Conservation (phyloP, 1,284 basidiomycete genomes). For the Cryptococcus sp. region DNA sequence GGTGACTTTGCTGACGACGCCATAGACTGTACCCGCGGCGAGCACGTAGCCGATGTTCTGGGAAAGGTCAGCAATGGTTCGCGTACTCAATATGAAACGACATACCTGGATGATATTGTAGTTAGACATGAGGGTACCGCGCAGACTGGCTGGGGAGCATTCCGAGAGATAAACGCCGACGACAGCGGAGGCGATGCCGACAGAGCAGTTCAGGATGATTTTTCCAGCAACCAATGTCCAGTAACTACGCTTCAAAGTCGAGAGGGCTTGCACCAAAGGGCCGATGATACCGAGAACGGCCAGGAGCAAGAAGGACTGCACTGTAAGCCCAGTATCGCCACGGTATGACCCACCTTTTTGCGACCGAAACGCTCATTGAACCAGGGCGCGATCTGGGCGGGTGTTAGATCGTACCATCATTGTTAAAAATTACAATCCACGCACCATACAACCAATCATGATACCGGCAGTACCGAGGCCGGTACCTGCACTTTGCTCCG, state of each 20-base stretch:
- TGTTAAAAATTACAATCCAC: too few species aligned
- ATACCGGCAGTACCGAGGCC: constrained; percentile 23
- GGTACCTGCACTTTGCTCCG: constrained; percentile 14
- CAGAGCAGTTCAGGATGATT: constrained; percentile 24
- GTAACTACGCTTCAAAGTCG: constrained; percentile 15
- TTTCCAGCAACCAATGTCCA: constrained; percentile 26
- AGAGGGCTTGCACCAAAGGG: constrained; percentile 15
- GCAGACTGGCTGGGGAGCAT: constrained; percentile 18
- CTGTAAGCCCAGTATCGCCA: not conserved
- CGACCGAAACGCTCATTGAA: constrained; percentile 21
- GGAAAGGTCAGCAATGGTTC: constrained; percentile 1
- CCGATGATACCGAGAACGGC: constrained; percentile 20
- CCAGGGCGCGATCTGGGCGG: constrained; percentile 7
- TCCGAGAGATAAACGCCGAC: constrained; percentile 27
- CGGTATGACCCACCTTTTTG: constrained; percentile 5
- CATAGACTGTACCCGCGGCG: constrained; percentile 15
- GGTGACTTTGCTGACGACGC: constrained; percentile 9
- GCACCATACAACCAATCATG: constrained; percentile 22
- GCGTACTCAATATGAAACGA: not conserved
- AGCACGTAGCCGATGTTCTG: not conserved
- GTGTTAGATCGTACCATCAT: not conserved
- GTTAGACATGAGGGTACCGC: constrained; percentile 23
- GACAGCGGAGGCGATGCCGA: constrained; percentile 26
- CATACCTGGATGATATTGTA: constrained; percentile 19
- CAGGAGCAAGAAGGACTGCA: constrained; percentile 4